Conservation (phyloP, 257 asterid species). For the Cordia subcordata region DNA sequence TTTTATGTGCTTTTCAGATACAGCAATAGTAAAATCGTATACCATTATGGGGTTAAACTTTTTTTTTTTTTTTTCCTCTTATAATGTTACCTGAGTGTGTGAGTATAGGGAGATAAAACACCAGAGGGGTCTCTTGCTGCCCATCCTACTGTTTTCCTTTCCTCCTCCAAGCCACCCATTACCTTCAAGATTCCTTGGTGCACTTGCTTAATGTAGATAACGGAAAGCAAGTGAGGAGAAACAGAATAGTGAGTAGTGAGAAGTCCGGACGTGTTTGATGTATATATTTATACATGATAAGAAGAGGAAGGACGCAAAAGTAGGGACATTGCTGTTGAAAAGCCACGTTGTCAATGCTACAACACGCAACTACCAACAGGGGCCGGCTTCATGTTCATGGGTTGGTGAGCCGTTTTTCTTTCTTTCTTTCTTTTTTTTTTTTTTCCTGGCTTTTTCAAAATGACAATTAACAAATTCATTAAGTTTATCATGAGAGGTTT, state of each 20-base stretch:
- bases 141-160: constrained; percentile 62
- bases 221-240: neutral
- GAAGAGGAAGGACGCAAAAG: no score
- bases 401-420: no score
- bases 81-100: constrained; percentile 60
- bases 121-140: constrained; percentile 92
- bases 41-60: neutral
- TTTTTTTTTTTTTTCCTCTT: neutral
- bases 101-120: constrained; percentile 69
- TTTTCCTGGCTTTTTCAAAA: no score
- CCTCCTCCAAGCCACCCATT: constrained; percentile 59
- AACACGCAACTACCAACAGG: no score
- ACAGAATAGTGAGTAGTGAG: neutral
- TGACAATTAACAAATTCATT: no score
- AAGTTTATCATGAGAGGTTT: no score
- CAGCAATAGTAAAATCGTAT: neutral
- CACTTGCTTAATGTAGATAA: neutral
- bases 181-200: neutral
- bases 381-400: no score
- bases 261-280: neutral
- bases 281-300: no score
- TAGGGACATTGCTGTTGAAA: no score
- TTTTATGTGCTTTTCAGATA: no score
- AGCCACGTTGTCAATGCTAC: no score
- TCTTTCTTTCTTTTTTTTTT: no score